Base-by-base conservation (phyloP, 495 filamentous ascomycete genomes). In the Friedmanniomyces simplex region DNA sequence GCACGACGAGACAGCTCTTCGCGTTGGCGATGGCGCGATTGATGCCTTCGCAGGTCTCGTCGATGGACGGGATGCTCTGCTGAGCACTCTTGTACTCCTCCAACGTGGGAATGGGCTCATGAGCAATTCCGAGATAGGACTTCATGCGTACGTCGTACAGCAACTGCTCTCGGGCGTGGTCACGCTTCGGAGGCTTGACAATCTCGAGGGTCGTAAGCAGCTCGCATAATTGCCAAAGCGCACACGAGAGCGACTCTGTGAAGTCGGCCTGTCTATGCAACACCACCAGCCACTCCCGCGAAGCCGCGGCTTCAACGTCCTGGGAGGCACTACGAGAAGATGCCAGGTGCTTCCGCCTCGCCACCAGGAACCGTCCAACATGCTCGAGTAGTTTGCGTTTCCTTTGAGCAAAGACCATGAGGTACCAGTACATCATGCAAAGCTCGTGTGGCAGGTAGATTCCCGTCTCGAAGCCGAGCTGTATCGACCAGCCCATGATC, bases 401-500 rank as follows among this genome's bases (percentile, higher is more conserved):
- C 5, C 49, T 36, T 10, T 45, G 32, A 10, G 26, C 28, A 26
- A 65, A 46, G 11, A 6, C n/a, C 14, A 42, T 48, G 7, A 69
- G 63, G 45, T 87, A 94, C 84, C 86, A 91, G 67, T 95, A 96
- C 87, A 96, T 96, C 16, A 81, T 83, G 13, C 84, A 79, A 7
- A 93, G 75, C 71, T 99, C 93, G 67, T 95, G 87, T 1, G 84
- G 78, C 22, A 88, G 82, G 66, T 97, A 97, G 25, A 95, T 81
- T 10, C 89, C 83, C 18, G 95, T 82, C 69, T 97, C 93, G 67
- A 99, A 96, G n/a, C 93, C 93, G 52, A 96, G 82, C 68, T 96
- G 89, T 13, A 96, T 76, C 46, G 93, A 84, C 75, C 84, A 86
- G 58, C 91, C 85, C 79, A 96, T 87, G 63, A 93, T 82, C 10